Evolutionary conservation across 2,329 filamentous ascomycete species (phyloP).

Genomic region (Fusarium equiseti): DNA sequence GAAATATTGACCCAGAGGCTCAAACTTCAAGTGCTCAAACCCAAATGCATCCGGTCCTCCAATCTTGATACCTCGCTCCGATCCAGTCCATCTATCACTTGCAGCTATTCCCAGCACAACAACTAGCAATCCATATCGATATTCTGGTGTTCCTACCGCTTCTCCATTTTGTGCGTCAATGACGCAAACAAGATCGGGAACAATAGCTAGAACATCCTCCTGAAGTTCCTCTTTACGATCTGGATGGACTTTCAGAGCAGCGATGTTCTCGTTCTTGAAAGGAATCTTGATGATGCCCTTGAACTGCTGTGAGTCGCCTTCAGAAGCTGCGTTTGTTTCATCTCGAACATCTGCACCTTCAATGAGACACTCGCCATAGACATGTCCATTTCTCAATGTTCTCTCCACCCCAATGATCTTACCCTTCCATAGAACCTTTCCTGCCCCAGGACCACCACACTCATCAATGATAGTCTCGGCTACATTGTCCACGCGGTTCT

Average conservation of each 20-base stretch:
- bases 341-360: constrained; percentile 60
- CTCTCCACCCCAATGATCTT: constrained; percentile 73
- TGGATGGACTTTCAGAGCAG: constrained; percentile 58
- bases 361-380: constrained; percentile 70
- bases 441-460: constrained; percentile 65
- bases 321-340: constrained; percentile 31
- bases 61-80: constrained; percentile 60
- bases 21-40: constrained; percentile 61
- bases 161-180: constrained; percentile 68
- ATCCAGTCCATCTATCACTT: constrained; percentile 60
- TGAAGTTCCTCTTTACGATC: constrained; percentile 54
- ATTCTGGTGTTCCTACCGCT: constrained; percentile 68
- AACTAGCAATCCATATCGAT: constrained; percentile 65
- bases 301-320: constrained; percentile 46
- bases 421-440: constrained; percentile 70
- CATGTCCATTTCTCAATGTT: constrained; percentile 66
- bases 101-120: constrained; percentile 62
- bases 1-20: constrained; percentile 61
- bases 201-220: constrained; percentile 62
- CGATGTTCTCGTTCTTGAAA: constrained; percentile 81
- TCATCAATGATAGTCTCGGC: constrained; percentile 70
- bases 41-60: constrained; percentile 64
- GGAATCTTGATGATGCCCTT: constrained; percentile 70
- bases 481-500: constrained; percentile 64
- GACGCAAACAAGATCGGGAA: constrained; percentile 68